These are phyloP conservation scores for Solanum paucissectum DNA, from an alignment of 257 asterid genomes.

Conservation along the genomic window DNA sequence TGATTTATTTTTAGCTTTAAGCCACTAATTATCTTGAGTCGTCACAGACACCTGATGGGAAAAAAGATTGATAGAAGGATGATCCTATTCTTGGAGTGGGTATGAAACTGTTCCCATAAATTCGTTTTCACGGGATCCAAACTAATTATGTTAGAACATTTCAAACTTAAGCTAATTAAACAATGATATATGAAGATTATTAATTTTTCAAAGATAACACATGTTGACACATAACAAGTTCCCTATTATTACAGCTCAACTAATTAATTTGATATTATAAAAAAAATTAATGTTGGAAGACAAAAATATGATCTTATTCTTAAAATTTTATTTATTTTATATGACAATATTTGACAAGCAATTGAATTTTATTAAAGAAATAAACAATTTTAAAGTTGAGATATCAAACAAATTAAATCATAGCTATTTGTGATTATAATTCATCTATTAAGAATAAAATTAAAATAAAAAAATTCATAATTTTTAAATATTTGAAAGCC, in stretches of 20 bases:
- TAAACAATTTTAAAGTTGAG: background rate
- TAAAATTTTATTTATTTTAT: no score
- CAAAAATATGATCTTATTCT: background rate
- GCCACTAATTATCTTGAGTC: no score
- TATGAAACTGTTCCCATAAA: background rate
- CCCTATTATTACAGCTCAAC: background rate
- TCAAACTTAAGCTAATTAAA: background rate
- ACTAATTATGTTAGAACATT: background rate
- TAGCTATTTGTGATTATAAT: background rate
- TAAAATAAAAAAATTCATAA: no score
- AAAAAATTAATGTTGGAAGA: background rate
- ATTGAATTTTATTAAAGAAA: background rate
- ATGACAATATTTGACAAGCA: no score
- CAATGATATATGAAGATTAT: background rate
- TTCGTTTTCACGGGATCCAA: background rate
- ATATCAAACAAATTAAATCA: no score
- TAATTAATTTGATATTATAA: background rate
- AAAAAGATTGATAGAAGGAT: background rate
- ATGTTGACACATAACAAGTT: background rate
- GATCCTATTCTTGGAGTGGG: background rate
- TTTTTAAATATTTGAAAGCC: no score
- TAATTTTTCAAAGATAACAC: no score
- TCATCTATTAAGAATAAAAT: no score
- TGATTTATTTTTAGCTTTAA: no score
- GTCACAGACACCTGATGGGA: accelerated